Conservation (phyloP, 495 filamentous ascomycete genomes). For the Penicillium fimorum region DNA sequence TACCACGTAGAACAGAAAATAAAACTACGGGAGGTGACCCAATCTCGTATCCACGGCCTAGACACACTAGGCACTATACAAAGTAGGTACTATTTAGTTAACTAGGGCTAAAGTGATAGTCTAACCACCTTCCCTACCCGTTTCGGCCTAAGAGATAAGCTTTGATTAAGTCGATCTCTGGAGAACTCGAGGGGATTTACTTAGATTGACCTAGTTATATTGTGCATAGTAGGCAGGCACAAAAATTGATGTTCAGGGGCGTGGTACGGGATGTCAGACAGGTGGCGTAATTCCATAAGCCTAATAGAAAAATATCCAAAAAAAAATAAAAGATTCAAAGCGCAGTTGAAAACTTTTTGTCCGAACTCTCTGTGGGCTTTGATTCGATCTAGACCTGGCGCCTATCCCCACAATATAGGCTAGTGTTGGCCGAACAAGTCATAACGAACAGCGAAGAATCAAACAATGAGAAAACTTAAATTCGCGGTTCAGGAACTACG, state of each 20-base stretch:
- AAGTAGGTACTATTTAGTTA: too few relatives aligned
- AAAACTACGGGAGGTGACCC: neutral
- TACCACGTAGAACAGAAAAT: conserved; percentile 1
- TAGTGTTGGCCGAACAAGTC: conserved; percentile 4
- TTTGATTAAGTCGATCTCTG: neutral
- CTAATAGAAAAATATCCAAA: neutral
- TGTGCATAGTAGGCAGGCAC: neutral
- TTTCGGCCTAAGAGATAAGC: conserved; percentile 9
- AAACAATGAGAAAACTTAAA: neutral
- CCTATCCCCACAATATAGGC: neutral
- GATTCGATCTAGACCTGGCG: conserved; percentile 10
- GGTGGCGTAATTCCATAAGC: conserved; percentile 1
- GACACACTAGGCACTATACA: neutral
- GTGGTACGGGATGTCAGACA: conserved; percentile 1
- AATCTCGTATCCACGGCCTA: conserved; percentile 7
- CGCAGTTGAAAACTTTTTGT: conserved; percentile 1
- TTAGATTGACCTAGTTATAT: neutral
- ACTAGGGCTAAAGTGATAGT: conserved; percentile 1
- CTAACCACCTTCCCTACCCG: conserved; percentile 3
- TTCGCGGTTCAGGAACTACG: neutral
- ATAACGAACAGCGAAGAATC: neutral
- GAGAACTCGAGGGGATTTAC: neutral
- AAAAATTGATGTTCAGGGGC: neutral
- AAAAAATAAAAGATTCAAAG: neutral
- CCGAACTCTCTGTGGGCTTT: neutral